Conservation (phyloP, 495 filamentous ascomycete genomes). For the Amniculicola lignicola region DNA sequence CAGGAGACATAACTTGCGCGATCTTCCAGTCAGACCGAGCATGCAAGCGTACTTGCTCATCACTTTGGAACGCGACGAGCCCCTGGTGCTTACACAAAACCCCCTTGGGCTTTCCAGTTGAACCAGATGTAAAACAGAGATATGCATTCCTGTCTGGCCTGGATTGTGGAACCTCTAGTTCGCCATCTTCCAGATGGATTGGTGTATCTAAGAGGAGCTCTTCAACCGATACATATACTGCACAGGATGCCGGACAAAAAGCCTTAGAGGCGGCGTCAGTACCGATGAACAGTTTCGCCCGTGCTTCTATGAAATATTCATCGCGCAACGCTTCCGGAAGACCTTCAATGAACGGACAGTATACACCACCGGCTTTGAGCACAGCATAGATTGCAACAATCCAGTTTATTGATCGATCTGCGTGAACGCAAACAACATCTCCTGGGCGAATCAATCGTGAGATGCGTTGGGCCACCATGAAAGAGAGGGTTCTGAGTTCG, state of each 20-base stretch:
- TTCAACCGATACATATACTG: constrained; percentile 8
- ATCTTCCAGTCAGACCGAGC: constrained; percentile 2
- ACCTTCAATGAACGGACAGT: neutral
- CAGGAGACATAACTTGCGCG: constrained; percentile 22
- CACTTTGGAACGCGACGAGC: constrained; percentile 16
- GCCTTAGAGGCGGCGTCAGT: neutral
- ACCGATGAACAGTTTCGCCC: constrained; percentile 7
- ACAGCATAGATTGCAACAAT: constrained; percentile 20
- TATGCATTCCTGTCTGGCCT: constrained; percentile 8
- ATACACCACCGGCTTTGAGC: constrained; percentile 13
- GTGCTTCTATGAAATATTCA: neutral
- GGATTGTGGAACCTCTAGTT: neutral
- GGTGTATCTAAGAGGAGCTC: neutral
- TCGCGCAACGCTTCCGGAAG: neutral
- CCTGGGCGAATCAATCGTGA: neutral
- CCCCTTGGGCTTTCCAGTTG: constrained; percentile 21
- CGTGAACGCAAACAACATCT: constrained; percentile 19
- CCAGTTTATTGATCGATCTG: constrained; percentile 20
- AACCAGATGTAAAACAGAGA: constrained; percentile 23
- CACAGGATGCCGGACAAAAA: neutral
- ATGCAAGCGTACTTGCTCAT: constrained; percentile 3
- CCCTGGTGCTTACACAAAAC: constrained; percentile 16
- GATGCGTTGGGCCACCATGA: neutral
- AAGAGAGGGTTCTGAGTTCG: neutral
- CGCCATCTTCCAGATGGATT: neutral